Percentiles rank a stretch among this genome's conserved stretches.
These are phyloP conservation scores for Tricholoma saponaceum DNA, from an alignment of 768 basidiomycete genomes.

Conservation along the genomic window DNA sequence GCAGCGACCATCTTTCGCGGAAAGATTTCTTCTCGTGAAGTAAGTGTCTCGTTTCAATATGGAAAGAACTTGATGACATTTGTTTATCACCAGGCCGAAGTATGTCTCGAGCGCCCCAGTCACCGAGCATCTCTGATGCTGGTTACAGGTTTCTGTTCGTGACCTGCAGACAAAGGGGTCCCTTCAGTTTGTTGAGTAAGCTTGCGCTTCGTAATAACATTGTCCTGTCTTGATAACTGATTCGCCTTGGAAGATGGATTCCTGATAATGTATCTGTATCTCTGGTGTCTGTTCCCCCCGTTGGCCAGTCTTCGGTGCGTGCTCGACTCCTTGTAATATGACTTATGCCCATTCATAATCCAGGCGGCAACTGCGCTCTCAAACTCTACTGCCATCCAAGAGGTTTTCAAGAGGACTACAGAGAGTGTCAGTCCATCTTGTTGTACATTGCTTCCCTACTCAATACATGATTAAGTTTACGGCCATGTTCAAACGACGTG, in stretches of 20 bases:
- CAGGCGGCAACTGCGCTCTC: constrained; percentile 68
- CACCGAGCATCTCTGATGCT: constrained; percentile 6
- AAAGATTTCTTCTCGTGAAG: constrained; percentile 75
- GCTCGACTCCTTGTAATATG: neutral
- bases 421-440: constrained; percentile 39
- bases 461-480: constrained; percentile 48
- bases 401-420: constrained; percentile 74
- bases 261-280: constrained; percentile 88
- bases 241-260: constrained; percentile 59
- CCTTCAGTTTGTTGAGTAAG: constrained; percentile 75
- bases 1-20: constrained; percentile 88
- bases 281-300: constrained; percentile 77
- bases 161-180: constrained; percentile 78
- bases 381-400: constrained; percentile 84
- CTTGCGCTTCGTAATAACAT: constrained; percentile 2
- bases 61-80: constrained; percentile 31
- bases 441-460: neutral
- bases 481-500: constrained; percentile 78
- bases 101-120: constrained; percentile 26
- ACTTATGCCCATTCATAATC: constrained; percentile 9
- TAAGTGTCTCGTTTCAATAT: constrained; percentile 32
- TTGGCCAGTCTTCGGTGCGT: constrained; percentile 67
- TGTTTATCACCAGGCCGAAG: constrained; percentile 43
- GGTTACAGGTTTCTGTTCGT: constrained; percentile 55
- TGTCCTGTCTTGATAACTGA: constrained; percentile 2